Conservation (phyloP, 176 grass and related monocot species). For the Puya raimondii region DNA sequence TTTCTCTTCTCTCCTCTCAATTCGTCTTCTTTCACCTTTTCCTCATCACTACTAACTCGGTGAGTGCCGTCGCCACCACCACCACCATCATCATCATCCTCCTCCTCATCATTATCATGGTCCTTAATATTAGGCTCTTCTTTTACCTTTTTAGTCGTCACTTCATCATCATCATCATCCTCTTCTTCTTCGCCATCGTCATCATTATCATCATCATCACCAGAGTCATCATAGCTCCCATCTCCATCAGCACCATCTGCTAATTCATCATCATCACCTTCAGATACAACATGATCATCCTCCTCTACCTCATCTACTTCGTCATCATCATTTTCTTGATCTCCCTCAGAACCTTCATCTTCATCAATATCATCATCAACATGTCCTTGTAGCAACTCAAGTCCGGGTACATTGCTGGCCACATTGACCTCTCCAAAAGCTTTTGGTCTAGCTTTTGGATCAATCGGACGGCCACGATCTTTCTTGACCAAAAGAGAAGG, state of each 20-base stretch:
- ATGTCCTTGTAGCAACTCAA: slow-evolving; percentile 53
- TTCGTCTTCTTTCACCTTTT: slow-evolving; percentile 29
- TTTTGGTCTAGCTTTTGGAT: slow-evolving; percentile 84
- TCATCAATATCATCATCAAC: slow-evolving; percentile 27
- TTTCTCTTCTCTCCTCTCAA: slow-evolving; percentile 59
- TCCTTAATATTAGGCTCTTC: not conserved
- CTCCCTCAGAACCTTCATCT: slow-evolving; percentile 31
- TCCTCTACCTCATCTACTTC: slow-evolving; percentile 21
- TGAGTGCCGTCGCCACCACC: slow-evolving; percentile 13
- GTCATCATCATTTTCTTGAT: slow-evolving; percentile 23
- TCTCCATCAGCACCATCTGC: slow-evolving; percentile 33
- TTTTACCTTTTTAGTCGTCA: not conserved
- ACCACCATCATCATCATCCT: slow-evolving; percentile 17
- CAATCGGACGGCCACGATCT: slow-evolving; percentile 68
- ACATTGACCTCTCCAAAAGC: slow-evolving; percentile 75
- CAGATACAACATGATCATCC: slow-evolving; percentile 6
- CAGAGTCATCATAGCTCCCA: slow-evolving; percentile 24
- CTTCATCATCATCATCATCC: slow-evolving; percentile 2
- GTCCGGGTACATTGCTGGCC: slow-evolving; percentile 51
- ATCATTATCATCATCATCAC: slow-evolving; percentile 26
- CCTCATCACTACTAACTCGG: slow-evolving; percentile 12
- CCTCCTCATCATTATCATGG: not conserved
- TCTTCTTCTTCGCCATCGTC: slow-evolving; percentile 3
- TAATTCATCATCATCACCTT: slow-evolving; percentile 31
- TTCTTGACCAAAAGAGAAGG: slow-evolving; percentile 94